These are phyloP conservation scores for Lipomyces sp. DNA, from an alignment of 805 yeast genomes.

Conservation along the genomic window DNA sequence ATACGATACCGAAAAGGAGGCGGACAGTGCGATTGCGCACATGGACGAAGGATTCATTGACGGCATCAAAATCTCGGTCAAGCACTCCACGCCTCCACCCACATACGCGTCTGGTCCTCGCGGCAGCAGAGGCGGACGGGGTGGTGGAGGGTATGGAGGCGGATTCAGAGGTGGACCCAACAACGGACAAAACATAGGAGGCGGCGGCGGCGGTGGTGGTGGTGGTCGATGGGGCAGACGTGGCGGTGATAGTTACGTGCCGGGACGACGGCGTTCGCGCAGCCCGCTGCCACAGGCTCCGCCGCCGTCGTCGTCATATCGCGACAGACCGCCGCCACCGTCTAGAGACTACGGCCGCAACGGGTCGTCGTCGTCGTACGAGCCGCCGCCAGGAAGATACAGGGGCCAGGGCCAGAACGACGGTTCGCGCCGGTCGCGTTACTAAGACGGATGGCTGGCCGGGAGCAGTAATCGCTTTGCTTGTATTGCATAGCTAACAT, in stretches of 20 bases:
- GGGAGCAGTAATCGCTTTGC: no score
- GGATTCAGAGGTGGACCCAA: no score
- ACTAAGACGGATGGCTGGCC: no score
- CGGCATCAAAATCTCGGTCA: slow-evolving; percentile 17
- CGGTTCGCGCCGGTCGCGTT: not conserved
- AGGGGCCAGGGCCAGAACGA: not conserved
- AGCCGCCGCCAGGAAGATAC: not conserved
- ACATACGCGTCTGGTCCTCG: slow-evolving; percentile 1
- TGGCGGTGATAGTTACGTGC: slow-evolving; percentile 17
- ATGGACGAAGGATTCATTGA: slow-evolving; percentile 28
- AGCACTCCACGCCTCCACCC: slow-evolving; percentile 12
- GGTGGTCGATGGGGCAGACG: slow-evolving; percentile 7
- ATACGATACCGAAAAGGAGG: slow-evolving; percentile 17
- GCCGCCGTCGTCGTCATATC: slow-evolving; percentile 3
- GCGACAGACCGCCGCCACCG: no score
- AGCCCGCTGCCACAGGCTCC: slow-evolving; percentile 11
- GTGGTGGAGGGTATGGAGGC: slow-evolving; percentile 9
- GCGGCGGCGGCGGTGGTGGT: slow-evolving; percentile 1
- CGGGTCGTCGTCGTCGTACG: not conserved
- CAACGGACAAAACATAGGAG: no score
- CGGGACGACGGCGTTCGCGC: slow-evolving; percentile 17
- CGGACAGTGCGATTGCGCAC: slow-evolving; percentile 25
- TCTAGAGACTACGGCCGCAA: not conserved
- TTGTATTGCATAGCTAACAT: no score
- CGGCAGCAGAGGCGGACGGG: slow-evolving; percentile 3